phyloP scores from a whole-genome alignment of 805 yeast species.

The Barnettozyma vustinii region DNA sequence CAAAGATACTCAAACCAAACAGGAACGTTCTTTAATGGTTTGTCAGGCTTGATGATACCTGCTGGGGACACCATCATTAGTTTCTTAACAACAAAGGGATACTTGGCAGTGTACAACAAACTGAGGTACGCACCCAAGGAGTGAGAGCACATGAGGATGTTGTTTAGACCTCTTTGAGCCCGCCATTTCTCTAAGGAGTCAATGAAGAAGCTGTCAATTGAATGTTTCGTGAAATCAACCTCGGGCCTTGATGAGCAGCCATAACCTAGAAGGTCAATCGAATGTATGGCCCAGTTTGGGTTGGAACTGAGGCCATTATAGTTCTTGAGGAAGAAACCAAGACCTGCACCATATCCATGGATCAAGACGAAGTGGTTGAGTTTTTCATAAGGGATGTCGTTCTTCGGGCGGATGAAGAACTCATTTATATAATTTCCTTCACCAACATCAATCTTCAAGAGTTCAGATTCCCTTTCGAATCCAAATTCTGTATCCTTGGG shows the following conservation, averaged over 20 bases:
- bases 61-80: slow-evolving; percentile 87
- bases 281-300: slow-evolving; percentile 67
- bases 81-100: slow-evolving; percentile 58
- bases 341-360: slow-evolving; percentile 95
- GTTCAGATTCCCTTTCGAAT: slow-evolving; percentile 18
- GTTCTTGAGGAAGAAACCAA: slow-evolving; percentile 79
- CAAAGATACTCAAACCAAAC: slow-evolving; percentile 75
- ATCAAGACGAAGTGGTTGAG: slow-evolving; percentile 59
- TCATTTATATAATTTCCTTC: slow-evolving; percentile 68
- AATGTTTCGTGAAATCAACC: slow-evolving; percentile 34
- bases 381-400: slow-evolving; percentile 22
- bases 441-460: slow-evolving; percentile 34
- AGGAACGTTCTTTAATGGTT: slow-evolving; percentile 48
- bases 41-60: slow-evolving; percentile 55
- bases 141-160: slow-evolving; percentile 69
- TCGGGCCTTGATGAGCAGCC: slow-evolving; percentile 83
- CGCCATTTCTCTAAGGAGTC: slow-evolving; percentile 67
- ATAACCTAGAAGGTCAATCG: slow-evolving; percentile 84
- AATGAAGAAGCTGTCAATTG: slow-evolving; percentile 35
- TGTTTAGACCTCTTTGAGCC: slow-evolving; percentile 36
- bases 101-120: slow-evolving; percentile 56
- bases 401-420: slow-evolving; percentile 52
- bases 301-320: slow-evolving; percentile 44
- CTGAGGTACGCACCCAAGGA: slow-evolving; percentile 89
- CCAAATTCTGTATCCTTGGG: slow-evolving; percentile 19